Base-by-base conservation (phyloP, 1,284 basidiomycete genomes). In the Singerocomus inundabilis region DNA sequence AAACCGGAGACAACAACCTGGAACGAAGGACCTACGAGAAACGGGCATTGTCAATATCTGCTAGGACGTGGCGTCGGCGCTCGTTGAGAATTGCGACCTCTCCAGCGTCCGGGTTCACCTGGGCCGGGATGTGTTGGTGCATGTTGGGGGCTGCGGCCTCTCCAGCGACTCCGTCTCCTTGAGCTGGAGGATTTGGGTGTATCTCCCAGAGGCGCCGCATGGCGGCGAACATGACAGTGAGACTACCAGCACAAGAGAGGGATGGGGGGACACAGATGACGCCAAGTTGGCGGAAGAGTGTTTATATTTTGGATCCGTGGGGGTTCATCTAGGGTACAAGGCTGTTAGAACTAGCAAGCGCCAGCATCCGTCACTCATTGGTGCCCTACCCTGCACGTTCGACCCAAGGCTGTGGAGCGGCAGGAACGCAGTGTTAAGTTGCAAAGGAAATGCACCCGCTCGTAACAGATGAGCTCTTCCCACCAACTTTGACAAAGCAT, bases 1-100 rank as follows among this genome's bases (percentile, higher is more conserved):
- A 16, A 24, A 26, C 32, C 5, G 15, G 8, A 26, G 8, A 18
- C 6, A 37, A 68, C 71, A 46, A 63, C 18, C 3, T 12, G 6
- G 9, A 3, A n/a, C 18, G 24, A 38, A 9, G 16, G 21, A 48
- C 44, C 6, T 16, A 53, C 51, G 51, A 53, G 65, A 88, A 88
- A 52, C 75, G 72, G 53, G 85, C 85, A 58, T 85, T 80, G 67
- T 89, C 86, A 49, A 89, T 77, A 62, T 87, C 84, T 29, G 79
- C 78, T 44, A 90, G 72, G 43, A 86, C 86, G 37, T 79, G 80
- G 34, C 81, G 74, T 53, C 86, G 78, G 35, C 75, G 75, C 59
- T 75, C 73, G 49, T 79, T 55, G 13, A 64, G 56, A n/a, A 10
- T 6, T 10, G 12, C 31, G 24, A 34, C 6, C 4, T 34, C 31